Base-by-base conservation (phyloP, 179 eudicot species). In the Monotropa hypopitys region DNA sequence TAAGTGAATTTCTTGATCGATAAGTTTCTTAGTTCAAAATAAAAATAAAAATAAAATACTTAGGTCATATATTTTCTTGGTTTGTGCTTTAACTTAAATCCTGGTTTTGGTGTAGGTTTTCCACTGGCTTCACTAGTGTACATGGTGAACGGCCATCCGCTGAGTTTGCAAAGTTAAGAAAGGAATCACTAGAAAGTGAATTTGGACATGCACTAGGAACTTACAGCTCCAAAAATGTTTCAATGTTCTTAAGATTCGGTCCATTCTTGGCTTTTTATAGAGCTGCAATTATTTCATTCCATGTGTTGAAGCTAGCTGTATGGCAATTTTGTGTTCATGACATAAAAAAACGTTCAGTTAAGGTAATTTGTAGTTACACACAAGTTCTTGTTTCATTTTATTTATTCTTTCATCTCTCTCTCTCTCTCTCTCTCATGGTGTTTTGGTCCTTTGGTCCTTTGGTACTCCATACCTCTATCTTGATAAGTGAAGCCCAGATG, bases 191-290 rank as follows among this genome's bases (percentile, higher is more conserved):
- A 20, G 99, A 95, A 83, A 88, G 84, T 74, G 89, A 93, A 84
- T 95, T 95, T 78, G 99, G 97, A 72, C 90, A 87, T 70, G 87
- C 83, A 40, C 83, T 95, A 76, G 97, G 94, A 76, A 81, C 87
- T 65, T 77, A 89, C 83, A 88, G 94, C 80, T 87, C 97, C 67
- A 90, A 83, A 84, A 90, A 92, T 77, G 79, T 89, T 73, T 89
- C 97, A 47, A 78, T 66, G 57, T 89, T 90, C 54, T 90, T 88
- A 77, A 89, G 85, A 33, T 93, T 95, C 83, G 97, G 99, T 59
- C 99, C 99, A 75, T 95, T 91, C 81, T 83, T 93, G 85, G 99
- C 99, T 59, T 87, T 95, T 80, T 95, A 91, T 77, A 86, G 99
- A 84, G 99, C 97, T 66, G 97, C 97, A 53, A 86, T 90, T 71